Conservation (phyloP, 306 rosid species). For the Castanea sativa region DNA sequence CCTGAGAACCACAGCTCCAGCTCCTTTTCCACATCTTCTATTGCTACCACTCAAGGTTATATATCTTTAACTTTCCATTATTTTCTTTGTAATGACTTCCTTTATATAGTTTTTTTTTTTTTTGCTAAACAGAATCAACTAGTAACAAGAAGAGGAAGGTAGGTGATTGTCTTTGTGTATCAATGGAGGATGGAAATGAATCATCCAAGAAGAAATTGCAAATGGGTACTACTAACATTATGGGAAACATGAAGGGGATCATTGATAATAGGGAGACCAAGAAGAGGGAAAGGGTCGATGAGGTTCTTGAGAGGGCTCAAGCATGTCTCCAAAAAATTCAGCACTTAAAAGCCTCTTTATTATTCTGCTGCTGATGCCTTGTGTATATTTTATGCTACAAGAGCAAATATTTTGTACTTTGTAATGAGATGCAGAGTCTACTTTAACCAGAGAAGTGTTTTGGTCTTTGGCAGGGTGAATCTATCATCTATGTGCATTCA, state of each 20-base stretch:
- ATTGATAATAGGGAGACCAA: constrained; percentile 19
- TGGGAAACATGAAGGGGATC: too few species aligned
- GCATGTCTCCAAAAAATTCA: constrained; percentile 43
- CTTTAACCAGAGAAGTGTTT: too few species aligned
- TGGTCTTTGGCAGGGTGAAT: too few species aligned
- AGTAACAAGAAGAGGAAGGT: constrained; percentile 30
- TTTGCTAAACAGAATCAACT: constrained; percentile 42
- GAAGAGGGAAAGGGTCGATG: constrained; percentile 47
- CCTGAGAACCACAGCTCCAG: constrained; percentile 10
- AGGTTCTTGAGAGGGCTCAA: constrained; percentile 51
- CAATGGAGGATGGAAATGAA: constrained; percentile 9
- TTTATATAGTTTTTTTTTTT: constrained; percentile 5
- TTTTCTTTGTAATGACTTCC: not conserved
- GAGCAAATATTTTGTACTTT: too few species aligned
- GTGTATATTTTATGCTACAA: not conserved
- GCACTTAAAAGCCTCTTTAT: constrained; percentile 35
- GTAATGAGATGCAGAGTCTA: too few species aligned
- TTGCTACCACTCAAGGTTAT: constrained; percentile 42
- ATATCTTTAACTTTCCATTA: not conserved
- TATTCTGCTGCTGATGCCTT: constrained; percentile 24
- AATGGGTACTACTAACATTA: not conserved
- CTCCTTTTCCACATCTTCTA: constrained; percentile 1
- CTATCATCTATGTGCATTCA: too few species aligned
- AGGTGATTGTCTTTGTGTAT: not conserved
- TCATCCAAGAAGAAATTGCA: constrained; percentile 19